These are phyloP conservation scores for Orobanche coerulescens DNA, from an alignment of 257 asterid genomes.

Conservation along the genomic window DNA sequence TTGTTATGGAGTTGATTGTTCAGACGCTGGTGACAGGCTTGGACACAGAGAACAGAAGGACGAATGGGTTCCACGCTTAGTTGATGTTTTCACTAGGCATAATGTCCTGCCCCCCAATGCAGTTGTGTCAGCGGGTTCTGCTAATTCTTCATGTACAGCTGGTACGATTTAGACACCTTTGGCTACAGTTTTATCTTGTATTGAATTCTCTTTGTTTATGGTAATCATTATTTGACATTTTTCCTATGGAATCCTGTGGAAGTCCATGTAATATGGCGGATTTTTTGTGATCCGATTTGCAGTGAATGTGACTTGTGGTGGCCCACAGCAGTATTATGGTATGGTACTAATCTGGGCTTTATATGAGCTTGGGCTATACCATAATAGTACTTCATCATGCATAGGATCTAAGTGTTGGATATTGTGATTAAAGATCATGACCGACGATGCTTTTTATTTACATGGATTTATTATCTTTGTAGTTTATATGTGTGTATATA, in stretches of 20 bases:
- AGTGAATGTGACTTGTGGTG: not conserved
- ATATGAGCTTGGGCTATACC: not conserved
- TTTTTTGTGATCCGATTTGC: not conserved
- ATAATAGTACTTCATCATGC: too few relatives aligned
- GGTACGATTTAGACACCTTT: slow-evolving; percentile 37
- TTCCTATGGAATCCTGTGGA: too few relatives aligned
- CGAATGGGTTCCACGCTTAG: slow-evolving; percentile 72
- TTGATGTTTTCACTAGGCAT: slow-evolving; percentile 78
- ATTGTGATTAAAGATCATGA: too few relatives aligned
- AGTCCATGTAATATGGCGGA: too few relatives aligned
- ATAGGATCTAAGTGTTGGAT: too few relatives aligned
- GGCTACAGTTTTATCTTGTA: slow-evolving; percentile 4
- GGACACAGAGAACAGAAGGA: slow-evolving; percentile 98
- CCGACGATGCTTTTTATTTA: too few relatives aligned
- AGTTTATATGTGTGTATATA: too few relatives aligned
- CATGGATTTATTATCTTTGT: too few relatives aligned
- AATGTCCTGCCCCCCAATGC: slow-evolving; percentile 78
- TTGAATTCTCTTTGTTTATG: not conserved
- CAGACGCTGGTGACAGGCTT: slow-evolving; percentile 51
- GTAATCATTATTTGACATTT: not conserved
- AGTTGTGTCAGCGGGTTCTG: slow-evolving; percentile 81
- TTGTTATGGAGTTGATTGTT: slow-evolving; percentile 16
- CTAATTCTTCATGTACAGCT: slow-evolving; percentile 84
- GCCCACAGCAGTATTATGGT: not conserved
- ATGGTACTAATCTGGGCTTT: not conserved